Percentiles rank a stretch among this genome's conserved stretches.
Evolutionary conservation across 352 stramenopile genomes (phyloP).

Genomic region (Phytophthora melonis): DNA sequence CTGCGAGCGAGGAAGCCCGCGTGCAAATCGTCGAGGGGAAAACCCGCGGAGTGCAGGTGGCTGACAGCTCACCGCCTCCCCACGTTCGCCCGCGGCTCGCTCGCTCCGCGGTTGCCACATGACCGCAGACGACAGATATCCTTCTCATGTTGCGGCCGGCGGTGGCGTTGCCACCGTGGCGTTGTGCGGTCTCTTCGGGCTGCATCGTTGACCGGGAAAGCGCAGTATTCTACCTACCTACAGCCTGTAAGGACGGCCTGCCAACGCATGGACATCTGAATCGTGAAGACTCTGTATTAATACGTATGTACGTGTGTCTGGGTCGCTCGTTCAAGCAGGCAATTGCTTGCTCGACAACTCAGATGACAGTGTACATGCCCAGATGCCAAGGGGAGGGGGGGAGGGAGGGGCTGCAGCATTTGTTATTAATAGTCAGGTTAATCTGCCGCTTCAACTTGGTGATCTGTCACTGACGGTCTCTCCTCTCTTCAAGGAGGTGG

Average conservation of each 20-base stretch:
- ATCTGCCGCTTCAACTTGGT: neutral
- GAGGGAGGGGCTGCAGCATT: too few species aligned
- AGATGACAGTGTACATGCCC: too few species aligned
- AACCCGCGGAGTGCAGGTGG: neutral
- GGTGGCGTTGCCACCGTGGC: neutral
- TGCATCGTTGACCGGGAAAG: neutral
- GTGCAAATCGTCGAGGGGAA: conserved; percentile 26
- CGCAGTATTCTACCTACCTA: conserved; percentile 8
- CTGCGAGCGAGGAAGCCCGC: neutral
- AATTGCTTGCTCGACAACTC: too few species aligned
- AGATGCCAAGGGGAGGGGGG: too few species aligned
- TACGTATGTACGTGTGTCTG: too few species aligned
- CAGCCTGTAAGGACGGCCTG: neutral
- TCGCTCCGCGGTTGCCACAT: neutral
- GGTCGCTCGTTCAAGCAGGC: too few species aligned
- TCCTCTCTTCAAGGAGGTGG: neutral
- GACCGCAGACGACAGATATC: neutral
- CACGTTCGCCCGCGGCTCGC: neutral
- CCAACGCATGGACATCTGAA: too few species aligned
- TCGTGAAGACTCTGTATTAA: too few species aligned
- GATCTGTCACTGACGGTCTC: neutral
- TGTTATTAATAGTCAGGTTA: neutral
- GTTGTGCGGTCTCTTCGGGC: neutral
- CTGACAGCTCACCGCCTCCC: neutral
- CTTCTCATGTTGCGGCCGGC: neutral